Percentiles rank a stretch among this genome's conserved stretches.
These are phyloP conservation scores for Nicotiana tomentosiformis DNA, from an alignment of 257 asterid genomes.

Conservation along the genomic window DNA sequence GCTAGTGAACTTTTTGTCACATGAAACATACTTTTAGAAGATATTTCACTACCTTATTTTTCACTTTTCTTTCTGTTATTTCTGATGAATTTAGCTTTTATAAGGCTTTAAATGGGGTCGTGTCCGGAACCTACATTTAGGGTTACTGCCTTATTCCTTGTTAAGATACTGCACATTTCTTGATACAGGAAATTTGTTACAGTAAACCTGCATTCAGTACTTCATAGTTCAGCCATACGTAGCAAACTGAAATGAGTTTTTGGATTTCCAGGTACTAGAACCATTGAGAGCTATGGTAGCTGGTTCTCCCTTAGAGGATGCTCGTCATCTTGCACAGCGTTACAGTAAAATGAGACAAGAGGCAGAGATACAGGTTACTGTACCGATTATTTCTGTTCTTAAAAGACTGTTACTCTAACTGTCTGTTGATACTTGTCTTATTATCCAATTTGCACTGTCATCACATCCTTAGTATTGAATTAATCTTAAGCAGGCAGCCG, in stretches of 20 bases:
- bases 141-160: not conserved
- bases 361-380: conserved; percentile 83
- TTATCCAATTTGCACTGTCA: not conserved
- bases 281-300: conserved; percentile 84
- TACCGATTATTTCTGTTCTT: not conserved
- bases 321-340: conserved; percentile 99
- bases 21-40: not conserved
- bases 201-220: not conserved
- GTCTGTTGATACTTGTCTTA: not conserved
- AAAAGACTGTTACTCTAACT: not conserved
- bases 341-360: conserved; percentile 97
- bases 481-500: conserved; percentile 62
- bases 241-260: not conserved
- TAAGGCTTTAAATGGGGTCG: not conserved
- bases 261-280: conserved; percentile 65
- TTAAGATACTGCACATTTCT: not conserved
- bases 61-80: not conserved
- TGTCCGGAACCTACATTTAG: not conserved
- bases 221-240: not conserved
- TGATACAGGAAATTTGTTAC: not conserved
- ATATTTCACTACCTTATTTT: not conserved
- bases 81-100: not conserved
- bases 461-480: conserved; percentile 1
- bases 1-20: not conserved
- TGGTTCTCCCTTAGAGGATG: conserved; percentile 91